Evolutionary conservation across 2,329 filamentous ascomycete species (phyloP).

Genomic region (Aspergillus eucalypticola): DNA sequence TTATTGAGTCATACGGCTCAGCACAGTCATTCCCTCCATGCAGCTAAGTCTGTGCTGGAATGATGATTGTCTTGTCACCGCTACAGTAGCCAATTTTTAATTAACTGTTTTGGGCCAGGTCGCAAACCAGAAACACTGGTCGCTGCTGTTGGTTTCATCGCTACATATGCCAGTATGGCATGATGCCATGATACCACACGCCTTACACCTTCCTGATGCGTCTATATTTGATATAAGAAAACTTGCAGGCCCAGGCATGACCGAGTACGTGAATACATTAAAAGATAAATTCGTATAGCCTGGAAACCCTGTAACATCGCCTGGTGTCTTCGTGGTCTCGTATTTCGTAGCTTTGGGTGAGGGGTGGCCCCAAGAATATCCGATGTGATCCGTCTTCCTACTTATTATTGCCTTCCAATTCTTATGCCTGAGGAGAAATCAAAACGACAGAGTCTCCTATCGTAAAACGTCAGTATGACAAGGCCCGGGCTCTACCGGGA

Average conservation of each 20-base stretch:
- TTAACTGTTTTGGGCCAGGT: neutral
- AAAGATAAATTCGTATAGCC: neutral
- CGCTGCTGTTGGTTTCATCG: neutral
- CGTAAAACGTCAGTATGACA: constrained; percentile 25
- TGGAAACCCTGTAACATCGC: constrained; percentile 7
- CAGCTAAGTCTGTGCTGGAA: neutral
- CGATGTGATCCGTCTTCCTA: neutral
- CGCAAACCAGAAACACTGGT: neutral
- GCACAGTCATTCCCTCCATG: neutral
- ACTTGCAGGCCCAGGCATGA: neutral
- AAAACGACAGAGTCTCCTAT: constrained; percentile 72
- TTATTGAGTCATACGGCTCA: constrained; percentile 18
- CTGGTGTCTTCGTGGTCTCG: constrained; percentile 8
- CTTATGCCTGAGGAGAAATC: constrained; percentile 62
- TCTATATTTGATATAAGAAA: neutral
- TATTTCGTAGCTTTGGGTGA: neutral
- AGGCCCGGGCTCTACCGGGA: neutral
- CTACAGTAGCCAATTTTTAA: neutral
- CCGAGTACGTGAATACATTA: neutral
- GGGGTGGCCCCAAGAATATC: neutral
- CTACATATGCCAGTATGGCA: neutral
- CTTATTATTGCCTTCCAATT: neutral
- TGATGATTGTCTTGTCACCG: too few relatives aligned
- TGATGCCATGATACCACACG: neutral
- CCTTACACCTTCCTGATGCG: neutral